Base-by-base conservation (phyloP, 306 rosid species). In the Luffa aegyptiaca region DNA sequence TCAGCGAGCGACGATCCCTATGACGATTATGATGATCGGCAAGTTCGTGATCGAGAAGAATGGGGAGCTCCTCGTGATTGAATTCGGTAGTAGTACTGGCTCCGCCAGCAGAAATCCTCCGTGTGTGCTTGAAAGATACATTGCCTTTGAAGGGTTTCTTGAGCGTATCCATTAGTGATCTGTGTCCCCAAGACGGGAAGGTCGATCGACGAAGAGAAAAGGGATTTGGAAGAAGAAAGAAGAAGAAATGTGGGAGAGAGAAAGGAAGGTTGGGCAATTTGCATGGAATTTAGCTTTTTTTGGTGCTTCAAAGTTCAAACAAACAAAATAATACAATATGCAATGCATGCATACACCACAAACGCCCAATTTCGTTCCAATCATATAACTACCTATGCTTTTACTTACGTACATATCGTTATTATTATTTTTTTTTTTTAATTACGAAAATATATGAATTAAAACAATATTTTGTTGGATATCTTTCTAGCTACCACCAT, bases 101-200 rank as follows among this genome's bases (percentile, higher is more conserved):
- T 46, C 82, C 86, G 14, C 84, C 80, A 0, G 81, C 81, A 42
- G 86, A 77, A 56, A 80, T 77, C 63, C 74, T 88, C 33, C 78
- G 45, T 0, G 84, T 18, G 8, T 59, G 69, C 49, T 71, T 90
- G 21, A 39, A 35, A 0, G 92, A 83, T 82, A 73, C 83, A 82
- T 84, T 46, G 48, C 87, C 76, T 80, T 87, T 88, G 81, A 87
- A 86, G 0, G 92, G 87, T 39, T 88, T 90, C 55, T 56, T 72
- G 0, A 85, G 52, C 33, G 92, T 10, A 80, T 88, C 89, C 90
- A 87, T 78, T 17, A 11, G 5, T 49, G 78, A 21, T 44, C 17
- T 17, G 36, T 46, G 31, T 31, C 13, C 8, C 14, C 14, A 37
- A 1, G 3, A 55, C 31, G 31, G 7, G 18, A 36, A 53, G 18